Conservation (phyloP, 495 filamentous ascomycete genomes). For the Neurospora tetrasperma region DNA sequence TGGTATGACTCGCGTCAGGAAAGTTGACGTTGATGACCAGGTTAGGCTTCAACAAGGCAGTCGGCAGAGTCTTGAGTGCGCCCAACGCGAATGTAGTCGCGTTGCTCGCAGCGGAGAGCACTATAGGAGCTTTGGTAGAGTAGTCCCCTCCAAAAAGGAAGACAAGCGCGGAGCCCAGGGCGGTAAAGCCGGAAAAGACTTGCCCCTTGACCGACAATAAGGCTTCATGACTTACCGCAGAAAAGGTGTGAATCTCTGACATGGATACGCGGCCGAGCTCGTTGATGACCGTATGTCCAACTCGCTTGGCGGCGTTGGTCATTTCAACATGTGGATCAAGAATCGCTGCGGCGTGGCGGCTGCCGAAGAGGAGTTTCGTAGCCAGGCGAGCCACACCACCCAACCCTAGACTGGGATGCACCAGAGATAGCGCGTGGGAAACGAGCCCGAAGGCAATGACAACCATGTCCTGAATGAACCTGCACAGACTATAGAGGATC, state of each 20-base stretch:
- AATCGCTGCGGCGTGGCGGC: constrained; percentile 13
- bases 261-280: constrained; percentile 30
- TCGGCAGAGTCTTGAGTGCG: constrained; percentile 7
- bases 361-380: constrained; percentile 9
- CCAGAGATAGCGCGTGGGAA: constrained; percentile 10
- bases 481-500: constrained; percentile 57
- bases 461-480: constrained; percentile 49
- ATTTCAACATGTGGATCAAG: neutral
- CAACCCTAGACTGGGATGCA: neutral
- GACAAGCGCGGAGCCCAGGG: constrained; percentile 11
- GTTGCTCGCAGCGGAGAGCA: constrained; percentile 2
- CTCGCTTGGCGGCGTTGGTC: constrained; percentile 22
- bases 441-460: constrained; percentile 21
- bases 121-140: constrained; percentile 13
- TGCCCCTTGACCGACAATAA: constrained; percentile 28
- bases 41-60: constrained; percentile 19
- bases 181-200: constrained; percentile 18
- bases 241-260: constrained; percentile 37
- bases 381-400: constrained; percentile 3
- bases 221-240: constrained; percentile 38
- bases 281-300: constrained; percentile 28
- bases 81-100: constrained; percentile 7
- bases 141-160: constrained; percentile 28
- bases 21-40: constrained; percentile 44
- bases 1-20: constrained; percentile 22